A percentile compares a stretch with the other conserved stretches of the same genome.
Conservation (phyloP, 148 eudicot genomes). For the Silene latifolia region DNA sequence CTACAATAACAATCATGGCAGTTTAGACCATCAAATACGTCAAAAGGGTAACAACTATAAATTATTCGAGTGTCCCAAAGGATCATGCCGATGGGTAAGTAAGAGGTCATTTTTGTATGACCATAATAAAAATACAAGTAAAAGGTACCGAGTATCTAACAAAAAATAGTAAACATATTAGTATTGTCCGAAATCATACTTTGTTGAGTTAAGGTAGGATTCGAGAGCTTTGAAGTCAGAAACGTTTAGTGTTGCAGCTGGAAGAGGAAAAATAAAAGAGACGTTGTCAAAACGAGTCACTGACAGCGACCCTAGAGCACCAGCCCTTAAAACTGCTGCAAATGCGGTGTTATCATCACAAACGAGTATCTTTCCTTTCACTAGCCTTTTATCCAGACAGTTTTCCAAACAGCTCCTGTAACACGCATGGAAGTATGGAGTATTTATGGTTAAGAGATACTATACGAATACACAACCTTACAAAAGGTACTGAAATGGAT, state of each 20-base stretch:
- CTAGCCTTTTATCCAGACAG: constrained; percentile 23
- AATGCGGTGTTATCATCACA: neutral
- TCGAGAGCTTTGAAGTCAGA: neutral
- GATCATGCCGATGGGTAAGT: too few relatives aligned
- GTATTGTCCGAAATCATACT: constrained; percentile 16
- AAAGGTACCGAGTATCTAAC: too few relatives aligned
- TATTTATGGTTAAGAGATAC: neutral
- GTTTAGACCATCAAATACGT: neutral
- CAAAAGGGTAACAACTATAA: too few relatives aligned
- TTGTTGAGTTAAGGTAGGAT: constrained; percentile 28
- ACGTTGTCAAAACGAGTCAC: neutral
- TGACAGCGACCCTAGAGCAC: constrained; percentile 27
- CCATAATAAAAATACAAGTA: too few relatives aligned
- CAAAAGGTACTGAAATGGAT: neutral
- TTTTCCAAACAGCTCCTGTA: neutral
- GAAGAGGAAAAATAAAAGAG: constrained; percentile 16
- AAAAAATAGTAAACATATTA: too few relatives aligned
- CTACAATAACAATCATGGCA: constrained; percentile 7
- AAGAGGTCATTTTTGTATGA: too few relatives aligned
- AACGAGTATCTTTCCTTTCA: constrained; percentile 34
- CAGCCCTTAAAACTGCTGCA: neutral
- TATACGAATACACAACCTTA: neutral
- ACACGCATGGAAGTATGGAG: neutral
- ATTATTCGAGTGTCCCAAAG: too few relatives aligned
- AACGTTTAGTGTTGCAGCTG: constrained; percentile 16